phyloP scores from a whole-genome alignment of 2,329 filamentous ascomycete species.

The Chrysosporium keratinophilum region DNA sequence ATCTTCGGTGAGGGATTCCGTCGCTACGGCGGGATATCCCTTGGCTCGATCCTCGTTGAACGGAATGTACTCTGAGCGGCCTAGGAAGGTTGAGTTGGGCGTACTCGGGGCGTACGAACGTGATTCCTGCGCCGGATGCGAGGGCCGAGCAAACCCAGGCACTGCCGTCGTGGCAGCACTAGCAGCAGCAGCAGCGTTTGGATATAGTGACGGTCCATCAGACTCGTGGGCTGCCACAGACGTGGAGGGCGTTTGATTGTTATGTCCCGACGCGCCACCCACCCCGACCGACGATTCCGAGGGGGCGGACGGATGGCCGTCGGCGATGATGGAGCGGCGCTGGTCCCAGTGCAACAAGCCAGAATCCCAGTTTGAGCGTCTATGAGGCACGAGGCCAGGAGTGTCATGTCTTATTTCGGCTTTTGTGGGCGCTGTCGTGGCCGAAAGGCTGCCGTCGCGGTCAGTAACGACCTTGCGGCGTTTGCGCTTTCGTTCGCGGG shows the following conservation, averaged over 20 bases:
- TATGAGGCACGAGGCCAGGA: constrained; percentile 11
- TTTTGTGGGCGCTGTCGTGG: constrained; percentile 1
- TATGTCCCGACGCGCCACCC: constrained; percentile 5
- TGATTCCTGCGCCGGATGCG: constrained; percentile 12
- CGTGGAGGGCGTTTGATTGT: constrained; percentile 10
- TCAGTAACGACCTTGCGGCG: constrained; percentile 14
- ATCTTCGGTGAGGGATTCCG: constrained; percentile 22
- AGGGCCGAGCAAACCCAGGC: constrained; percentile 1
- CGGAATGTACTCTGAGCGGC: constrained; percentile 24
- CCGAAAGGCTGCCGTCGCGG: constrained; percentile 7
- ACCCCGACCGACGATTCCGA: constrained; percentile 14
- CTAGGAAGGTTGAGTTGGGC: constrained; percentile 22
- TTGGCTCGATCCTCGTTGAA: constrained; percentile 23
- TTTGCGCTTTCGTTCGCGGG: constrained; percentile 19
- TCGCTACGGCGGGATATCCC: constrained; percentile 19
- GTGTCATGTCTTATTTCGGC: constrained; percentile 3
- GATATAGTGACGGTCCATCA: constrained; percentile 7
- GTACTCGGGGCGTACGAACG: constrained; percentile 16
- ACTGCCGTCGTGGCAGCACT: no score
- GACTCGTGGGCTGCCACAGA: constrained; percentile 10
- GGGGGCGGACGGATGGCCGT: constrained; percentile 9
- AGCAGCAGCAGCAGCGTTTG: constrained; percentile 9
- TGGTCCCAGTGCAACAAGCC: constrained; percentile 12
- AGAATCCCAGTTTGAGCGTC: constrained; percentile 13
- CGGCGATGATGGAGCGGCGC: constrained; percentile 11